Evolutionary conservation across 805 yeast species (phyloP).

Genomic region (Tetrapisispora pingtungensis): DNA sequence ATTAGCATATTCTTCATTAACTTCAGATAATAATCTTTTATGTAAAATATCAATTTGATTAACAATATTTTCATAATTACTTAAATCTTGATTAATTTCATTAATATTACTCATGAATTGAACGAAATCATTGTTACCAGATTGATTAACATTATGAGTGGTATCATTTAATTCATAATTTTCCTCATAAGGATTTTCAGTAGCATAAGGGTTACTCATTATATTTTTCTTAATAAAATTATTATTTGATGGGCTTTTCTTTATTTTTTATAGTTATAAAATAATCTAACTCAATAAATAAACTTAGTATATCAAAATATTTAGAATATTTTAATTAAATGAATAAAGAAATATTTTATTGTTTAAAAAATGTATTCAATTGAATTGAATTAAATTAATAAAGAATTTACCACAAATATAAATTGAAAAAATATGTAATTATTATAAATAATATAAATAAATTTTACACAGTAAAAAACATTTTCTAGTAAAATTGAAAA

Average conservation of each 20-base stretch:
- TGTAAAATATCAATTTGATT: constrained; percentile 63
- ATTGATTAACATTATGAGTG: constrained; percentile 1
- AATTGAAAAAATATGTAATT: no score
- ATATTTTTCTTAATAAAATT: no score
- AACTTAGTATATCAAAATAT: no score
- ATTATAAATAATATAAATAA: neutral
- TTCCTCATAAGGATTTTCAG: constrained; percentile 12
- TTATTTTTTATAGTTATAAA: no score
- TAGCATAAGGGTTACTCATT: constrained; percentile 18
- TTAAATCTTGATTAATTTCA: constrained; percentile 56
- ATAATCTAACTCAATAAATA: no score
- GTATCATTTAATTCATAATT: constrained; percentile 6
- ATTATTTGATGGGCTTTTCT: no score
- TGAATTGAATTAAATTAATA: neutral
- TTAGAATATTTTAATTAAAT: no score
- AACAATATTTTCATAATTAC: constrained; percentile 59
- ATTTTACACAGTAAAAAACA: no score
- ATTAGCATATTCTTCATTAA: constrained; percentile 59
- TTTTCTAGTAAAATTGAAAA: no score
- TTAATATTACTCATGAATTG: constrained; percentile 62
- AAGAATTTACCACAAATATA: no score
- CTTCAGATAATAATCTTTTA: constrained; percentile 59
- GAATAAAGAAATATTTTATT: no score
- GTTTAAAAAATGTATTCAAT: neutral
- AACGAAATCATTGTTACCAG: constrained; percentile 39